A percentile compares a stretch with the other conserved stretches of the same genome.
phyloP scores from a whole-genome alignment of 495 filamentous ascomycete genomes.

The Letharia lupina region DNA sequence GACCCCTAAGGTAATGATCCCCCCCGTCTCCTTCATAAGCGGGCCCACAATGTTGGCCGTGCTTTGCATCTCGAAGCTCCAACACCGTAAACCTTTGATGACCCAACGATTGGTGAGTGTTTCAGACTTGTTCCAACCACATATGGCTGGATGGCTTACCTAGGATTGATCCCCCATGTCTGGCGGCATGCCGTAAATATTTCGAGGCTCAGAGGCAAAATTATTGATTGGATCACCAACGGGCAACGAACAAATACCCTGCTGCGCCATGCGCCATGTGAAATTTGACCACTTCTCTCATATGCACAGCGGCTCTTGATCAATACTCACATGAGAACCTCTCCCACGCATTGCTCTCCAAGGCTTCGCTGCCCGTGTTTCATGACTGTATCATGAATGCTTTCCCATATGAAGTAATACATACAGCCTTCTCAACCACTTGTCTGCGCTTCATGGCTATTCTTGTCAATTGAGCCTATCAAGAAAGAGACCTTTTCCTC shows the following conservation, averaged over 20 bases:
- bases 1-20: background rate
- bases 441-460: conserved; percentile 5
- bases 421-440: conserved; percentile 11
- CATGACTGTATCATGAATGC: background rate
- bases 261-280: background rate
- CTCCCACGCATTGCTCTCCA: background rate
- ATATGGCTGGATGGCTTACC: conserved; percentile 3
- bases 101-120: background rate
- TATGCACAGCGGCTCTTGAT: conserved; percentile 4
- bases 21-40: background rate
- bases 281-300: background rate
- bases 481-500: background rate
- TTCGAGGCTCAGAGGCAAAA: background rate
- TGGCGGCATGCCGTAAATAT: background rate
- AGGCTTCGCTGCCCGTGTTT: conserved; percentile 9
- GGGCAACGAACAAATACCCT: background rate
- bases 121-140: background rate
- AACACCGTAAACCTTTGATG: background rate
- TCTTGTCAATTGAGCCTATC: background rate
- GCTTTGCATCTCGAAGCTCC: background rate
- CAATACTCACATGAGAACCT: background rate
- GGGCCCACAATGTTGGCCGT: background rate
- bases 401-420: background rate
- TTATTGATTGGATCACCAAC: background rate
- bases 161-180: background rate